Conservation (phyloP, 2,329 filamentous ascomycete genomes). For the Byssothecium circinans region DNA sequence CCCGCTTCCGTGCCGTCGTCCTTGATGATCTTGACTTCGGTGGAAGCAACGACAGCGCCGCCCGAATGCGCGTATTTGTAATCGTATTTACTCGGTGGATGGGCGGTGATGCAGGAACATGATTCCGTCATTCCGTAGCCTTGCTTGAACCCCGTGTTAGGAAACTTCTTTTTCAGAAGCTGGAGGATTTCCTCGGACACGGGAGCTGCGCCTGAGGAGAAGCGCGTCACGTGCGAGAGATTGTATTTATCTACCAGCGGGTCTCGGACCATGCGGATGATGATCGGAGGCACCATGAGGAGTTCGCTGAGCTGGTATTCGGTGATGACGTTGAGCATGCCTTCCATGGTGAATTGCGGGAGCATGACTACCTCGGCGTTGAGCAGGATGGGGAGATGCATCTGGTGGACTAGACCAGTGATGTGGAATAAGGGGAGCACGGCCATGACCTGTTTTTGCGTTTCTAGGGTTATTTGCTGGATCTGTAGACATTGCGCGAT, state of each 20-base stretch:
- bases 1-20: constrained; percentile 58
- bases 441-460: constrained; percentile 45
- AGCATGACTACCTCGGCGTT: constrained; percentile 70
- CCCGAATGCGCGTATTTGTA: constrained; percentile 62
- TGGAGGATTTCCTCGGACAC: constrained; percentile 60
- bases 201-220: constrained; percentile 64
- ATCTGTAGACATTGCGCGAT: constrained; percentile 62
- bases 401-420: constrained; percentile 45
- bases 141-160: constrained; percentile 63
- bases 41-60: constrained; percentile 60
- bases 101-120: constrained; percentile 64
- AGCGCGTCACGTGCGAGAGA: constrained; percentile 57
- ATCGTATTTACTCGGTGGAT: constrained; percentile 58
- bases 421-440: constrained; percentile 42
- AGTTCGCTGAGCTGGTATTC: constrained; percentile 56
- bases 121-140: constrained; percentile 71
- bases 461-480: constrained; percentile 45
- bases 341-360: constrained; percentile 61
- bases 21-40: constrained; percentile 62
- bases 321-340: constrained; percentile 51
- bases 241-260: constrained; percentile 59
- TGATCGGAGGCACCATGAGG: constrained; percentile 58
- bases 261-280: constrained; percentile 63
- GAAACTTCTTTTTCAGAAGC: constrained; percentile 59
- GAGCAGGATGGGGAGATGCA: constrained; percentile 64